Base-by-base conservation (phyloP, 1,284 basidiomycete species). In the Sporisorium scitamineum region DNA sequence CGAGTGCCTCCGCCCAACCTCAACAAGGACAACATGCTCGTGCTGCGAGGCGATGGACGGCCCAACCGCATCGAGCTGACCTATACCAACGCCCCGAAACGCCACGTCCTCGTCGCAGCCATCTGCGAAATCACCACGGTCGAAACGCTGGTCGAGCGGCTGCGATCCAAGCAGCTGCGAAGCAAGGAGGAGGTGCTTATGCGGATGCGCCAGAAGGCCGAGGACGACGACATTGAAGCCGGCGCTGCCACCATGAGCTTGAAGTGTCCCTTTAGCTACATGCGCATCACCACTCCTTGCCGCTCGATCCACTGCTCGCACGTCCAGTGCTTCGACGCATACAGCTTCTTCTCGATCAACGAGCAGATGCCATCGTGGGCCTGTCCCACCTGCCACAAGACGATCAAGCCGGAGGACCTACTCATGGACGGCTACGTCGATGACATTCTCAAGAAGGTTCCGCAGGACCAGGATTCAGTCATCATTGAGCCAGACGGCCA, bases 281-380 rank as follows among this genome's bases (percentile, higher is more conserved):
- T 92, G 86, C 92, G 95, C 13, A 92, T 99, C 65, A 88, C 86
- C 29, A 92, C 90, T 0, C 96, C 97, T 2, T 92, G 93, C 83
- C 92, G 96, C 18, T 95, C 96, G 0, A 89, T 88, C 14, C 88
- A 89, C 70, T 99, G 97, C 84, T 90, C 92, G 24, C 97, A 99
- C 85, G 88, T 93, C 2, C 94, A 97, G 82, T 99, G 97, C 86
- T 99, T 99, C 85, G 97, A 99, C 86, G 95, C 95, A 0, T 89
- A 89, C 22, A 94, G 93, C 54, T 99, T 95, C 94, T 94, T 93
- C 80, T 92, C 92, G 24, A 91, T 97, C 84, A 99, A 97, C 90
- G 93, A 96, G 81, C 92, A 94, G 86, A 96, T 95, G 6, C 97
- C 97, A 0, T 95, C 94, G 32, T 99, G 94, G 93, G 86, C 92